Percentiles rank a stretch among this genome's conserved stretches.
Evolutionary conservation across 2,329 filamentous ascomycete species (phyloP).

Genomic region (Aspergillus amoenus): DNA sequence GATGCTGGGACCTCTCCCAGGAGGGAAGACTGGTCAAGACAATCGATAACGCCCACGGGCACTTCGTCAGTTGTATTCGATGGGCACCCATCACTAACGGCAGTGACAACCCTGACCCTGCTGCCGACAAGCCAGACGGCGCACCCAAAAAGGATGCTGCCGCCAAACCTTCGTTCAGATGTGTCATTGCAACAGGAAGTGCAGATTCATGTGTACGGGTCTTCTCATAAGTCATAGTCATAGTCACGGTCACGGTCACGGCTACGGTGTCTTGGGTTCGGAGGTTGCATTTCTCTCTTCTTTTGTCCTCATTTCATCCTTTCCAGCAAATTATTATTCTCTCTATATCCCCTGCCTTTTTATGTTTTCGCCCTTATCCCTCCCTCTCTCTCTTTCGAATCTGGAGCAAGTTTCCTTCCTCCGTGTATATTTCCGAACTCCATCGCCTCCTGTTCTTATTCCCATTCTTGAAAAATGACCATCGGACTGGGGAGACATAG

Average conservation of each 20-base stretch:
- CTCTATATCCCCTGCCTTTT: not conserved
- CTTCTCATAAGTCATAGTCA: slow-evolving; percentile 6
- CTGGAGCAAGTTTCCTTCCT: not conserved
- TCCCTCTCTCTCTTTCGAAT: not conserved
- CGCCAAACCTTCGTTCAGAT: slow-evolving; percentile 2
- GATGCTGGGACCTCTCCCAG: slow-evolving; percentile 91
- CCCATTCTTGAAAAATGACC: not conserved
- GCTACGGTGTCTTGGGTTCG: not conserved
- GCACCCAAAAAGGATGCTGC: not conserved
- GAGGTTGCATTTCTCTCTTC: not conserved
- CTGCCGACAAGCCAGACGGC: not conserved
- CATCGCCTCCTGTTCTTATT: not conserved
- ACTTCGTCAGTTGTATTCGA: slow-evolving; percentile 81
- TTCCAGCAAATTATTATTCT: not conserved
- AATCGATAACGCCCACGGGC: slow-evolving; percentile 72
- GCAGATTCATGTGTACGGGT: slow-evolving; percentile 11
- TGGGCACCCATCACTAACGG: slow-evolving; percentile 66
- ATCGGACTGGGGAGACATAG: not conserved
- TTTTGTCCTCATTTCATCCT: not conserved
- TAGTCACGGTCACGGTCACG: not conserved
- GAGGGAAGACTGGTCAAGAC: slow-evolving; percentile 88
- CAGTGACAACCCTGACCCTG: not conserved
- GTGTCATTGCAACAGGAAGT: slow-evolving; percentile 10
- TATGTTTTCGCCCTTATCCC: not conserved
- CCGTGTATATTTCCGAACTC: not conserved